These are phyloP conservation scores for Trichoderma afroharzianum DNA, from an alignment of 2,329 filamentous ascomycete genomes.

Conservation along the genomic window DNA sequence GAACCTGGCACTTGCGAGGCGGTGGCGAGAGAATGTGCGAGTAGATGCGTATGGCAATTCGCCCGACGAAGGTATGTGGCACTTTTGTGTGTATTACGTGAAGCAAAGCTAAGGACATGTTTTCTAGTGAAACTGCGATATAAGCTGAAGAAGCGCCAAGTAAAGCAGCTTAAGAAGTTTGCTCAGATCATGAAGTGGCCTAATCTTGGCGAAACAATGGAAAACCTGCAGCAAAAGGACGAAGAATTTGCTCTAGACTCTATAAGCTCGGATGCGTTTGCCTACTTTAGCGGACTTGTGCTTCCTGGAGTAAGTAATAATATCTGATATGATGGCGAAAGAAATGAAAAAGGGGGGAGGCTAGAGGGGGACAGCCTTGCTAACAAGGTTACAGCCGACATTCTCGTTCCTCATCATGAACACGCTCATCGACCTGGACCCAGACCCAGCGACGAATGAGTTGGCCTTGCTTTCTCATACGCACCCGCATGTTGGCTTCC, in stretches of 20 bases:
- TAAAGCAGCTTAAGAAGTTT: slow-evolving; percentile 65
- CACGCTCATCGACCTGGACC: slow-evolving; percentile 70
- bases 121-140: slow-evolving; percentile 56
- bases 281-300: slow-evolving; percentile 72
- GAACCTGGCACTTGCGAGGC: slow-evolving; percentile 68
- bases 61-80: slow-evolving; percentile 46
- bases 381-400: slow-evolving; percentile 40
- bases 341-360: not conserved
- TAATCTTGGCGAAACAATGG: slow-evolving; percentile 62
- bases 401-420: slow-evolving; percentile 78
- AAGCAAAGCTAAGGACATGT: not conserved
- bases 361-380: not conserved
- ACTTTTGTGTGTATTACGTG: not conserved
- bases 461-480: slow-evolving; percentile 66
- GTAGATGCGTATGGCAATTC: slow-evolving; percentile 58
- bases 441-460: slow-evolving; percentile 61
- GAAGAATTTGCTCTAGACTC: slow-evolving; percentile 55
- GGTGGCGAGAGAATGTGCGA: slow-evolving; percentile 68
- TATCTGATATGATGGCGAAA: not conserved
- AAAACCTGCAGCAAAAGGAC: slow-evolving; percentile 58
- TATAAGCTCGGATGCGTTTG: slow-evolving; percentile 68
- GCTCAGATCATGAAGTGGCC: slow-evolving; percentile 74
- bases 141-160: slow-evolving; percentile 62
- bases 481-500: slow-evolving; percentile 67
- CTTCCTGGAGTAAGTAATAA: slow-evolving; percentile 58